Conservation (phyloP, 2,329 filamentous ascomycete species). For the Teratosphaeria destructans region DNA sequence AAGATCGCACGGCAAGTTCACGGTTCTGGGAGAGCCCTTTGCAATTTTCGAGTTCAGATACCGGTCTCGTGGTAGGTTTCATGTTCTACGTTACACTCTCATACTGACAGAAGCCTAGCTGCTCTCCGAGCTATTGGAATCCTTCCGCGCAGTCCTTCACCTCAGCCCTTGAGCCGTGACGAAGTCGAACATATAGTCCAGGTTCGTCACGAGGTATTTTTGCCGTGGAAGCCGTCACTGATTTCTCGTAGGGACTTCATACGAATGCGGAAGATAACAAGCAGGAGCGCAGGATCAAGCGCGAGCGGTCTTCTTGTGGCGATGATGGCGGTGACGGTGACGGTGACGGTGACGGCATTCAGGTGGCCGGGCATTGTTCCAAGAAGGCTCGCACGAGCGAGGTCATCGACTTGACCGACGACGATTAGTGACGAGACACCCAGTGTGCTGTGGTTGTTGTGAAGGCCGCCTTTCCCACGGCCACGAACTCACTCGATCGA, state of each 20-base stretch:
- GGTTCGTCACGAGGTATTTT: neutral
- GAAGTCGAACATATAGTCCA: neutral
- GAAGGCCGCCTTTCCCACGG: neutral
- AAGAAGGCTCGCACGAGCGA: neutral
- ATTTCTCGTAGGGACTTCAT: neutral
- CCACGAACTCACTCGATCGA: neutral
- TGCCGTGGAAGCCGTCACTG: conserved; percentile 7
- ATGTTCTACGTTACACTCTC: neutral
- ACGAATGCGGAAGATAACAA: neutral
- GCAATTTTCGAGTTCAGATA: conserved; percentile 6
- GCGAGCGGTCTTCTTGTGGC: neutral
- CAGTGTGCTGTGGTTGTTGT: neutral
- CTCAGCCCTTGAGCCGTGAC: neutral
- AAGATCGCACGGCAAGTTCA: neutral
- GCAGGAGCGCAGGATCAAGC: conserved; percentile 1
- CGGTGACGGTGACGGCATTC: conserved; percentile 1
- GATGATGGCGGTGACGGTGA: neutral
- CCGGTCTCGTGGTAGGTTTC: conserved; percentile 2
- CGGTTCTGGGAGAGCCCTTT: neutral
- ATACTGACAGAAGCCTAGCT: neutral
- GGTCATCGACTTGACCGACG: conserved; percentile 1
- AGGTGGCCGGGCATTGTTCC: neutral
- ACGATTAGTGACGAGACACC: neutral
- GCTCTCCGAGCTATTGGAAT: neutral
- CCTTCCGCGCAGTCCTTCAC: neutral